Evolutionary conservation across 2,329 filamentous ascomycete species (phyloP), one percentile per base, ranked within the genome.

Genomic region (Parascedosporium putredinis): DNA sequence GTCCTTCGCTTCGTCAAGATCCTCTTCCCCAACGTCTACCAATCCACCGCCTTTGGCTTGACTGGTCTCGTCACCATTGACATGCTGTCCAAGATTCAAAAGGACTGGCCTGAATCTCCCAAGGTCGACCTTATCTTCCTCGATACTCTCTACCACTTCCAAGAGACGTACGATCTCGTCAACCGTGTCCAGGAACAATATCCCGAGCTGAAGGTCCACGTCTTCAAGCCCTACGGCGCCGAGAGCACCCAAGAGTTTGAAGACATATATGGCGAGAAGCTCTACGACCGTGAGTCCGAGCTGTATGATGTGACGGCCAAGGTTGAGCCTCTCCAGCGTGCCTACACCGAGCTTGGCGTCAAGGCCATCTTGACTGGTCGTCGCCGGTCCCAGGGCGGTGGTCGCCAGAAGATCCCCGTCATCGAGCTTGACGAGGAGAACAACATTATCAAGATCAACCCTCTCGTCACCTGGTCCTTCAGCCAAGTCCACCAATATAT

Each of bases 291-390:
- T 27, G 84, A 93, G 56, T 78, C 89, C 46, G 87, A 96, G 61
- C 78, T 91, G 61, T 98, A 98, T 69, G 93, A 98, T 75, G 97
- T 88, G 76, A 76, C 93, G 55, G 93, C 90, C 70, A 98, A 98
- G 74, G 93, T 98, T 45, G 93, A 98, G 74, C 93, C 93, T 14
- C 88, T 90, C 50, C 84, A 95, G 69, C 83, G 93, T 54, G 88
- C 93, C 5, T 97, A 96, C 68, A 74, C 83, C 16, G 85, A 95
- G 55, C 79, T 97, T 52, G 80, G 86, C 60, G 90, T 97, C 51
- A 84, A 86, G 51, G 93, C 93, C 49, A 87, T 97, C 48, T 75
- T 98, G 56, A 98, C 93, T 43, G 93, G 93, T 49, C 88, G 93
- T 52, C 81, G 93, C 54, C 82, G 88, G 57, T 94, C 88, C 55